Base-by-base conservation (phyloP, 176 grass and related monocot species). In the Avena eriantha region DNA sequence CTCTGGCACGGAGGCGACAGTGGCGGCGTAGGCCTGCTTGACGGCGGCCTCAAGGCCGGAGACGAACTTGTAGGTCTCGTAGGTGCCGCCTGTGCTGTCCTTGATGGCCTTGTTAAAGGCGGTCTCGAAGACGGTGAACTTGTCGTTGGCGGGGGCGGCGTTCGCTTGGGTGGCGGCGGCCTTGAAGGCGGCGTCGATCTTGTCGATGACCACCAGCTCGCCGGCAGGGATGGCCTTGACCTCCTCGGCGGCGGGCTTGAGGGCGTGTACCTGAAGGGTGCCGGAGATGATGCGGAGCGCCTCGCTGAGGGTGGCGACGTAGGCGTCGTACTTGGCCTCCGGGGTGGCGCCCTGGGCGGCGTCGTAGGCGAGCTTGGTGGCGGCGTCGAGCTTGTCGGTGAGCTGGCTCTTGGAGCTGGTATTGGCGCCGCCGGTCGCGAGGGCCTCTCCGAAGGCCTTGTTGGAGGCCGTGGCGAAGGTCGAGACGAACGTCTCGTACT, bases 21-120 rank as follows among this genome's bases (percentile, higher is more conserved):
- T 53, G 23, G 73, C 46, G 23, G 73, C 73, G 47, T 76, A 76
- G 73, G 73, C 23, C 73, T 76, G 73, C 73, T 76, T 76, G 15
- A 76, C 73, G 73, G 73, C 73, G 47, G 73, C 24, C 73, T 50
- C 73, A 7, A 76, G 73, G 73, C 23, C 1, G 73, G 73, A 47
- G 23, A 76, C 17, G 73, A 76, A 76, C 47, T 18, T 51, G 47
- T 51, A 76, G 23, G 2, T 31, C 7, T 51, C 23, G 73, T 76
- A 76, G 16, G 23, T 7, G 47, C 47, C 47, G 47, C 47, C 47
- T 1, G 47, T 51, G 8, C 1, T 53, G 7, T 26, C 47, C 47
- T 76, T 76, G 8, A 76, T 76, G 73, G 73, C 73, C 11, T 31
- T 29, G 73, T 51, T 76, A 23, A 76, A 76, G 73, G 8, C 0